Percentiles rank a stretch among this genome's conserved stretches.
These are phyloP conservation scores for Geosmithia flava DNA, from an alignment of 2,329 filamentous ascomycete genomes.

Conservation along the genomic window DNA sequence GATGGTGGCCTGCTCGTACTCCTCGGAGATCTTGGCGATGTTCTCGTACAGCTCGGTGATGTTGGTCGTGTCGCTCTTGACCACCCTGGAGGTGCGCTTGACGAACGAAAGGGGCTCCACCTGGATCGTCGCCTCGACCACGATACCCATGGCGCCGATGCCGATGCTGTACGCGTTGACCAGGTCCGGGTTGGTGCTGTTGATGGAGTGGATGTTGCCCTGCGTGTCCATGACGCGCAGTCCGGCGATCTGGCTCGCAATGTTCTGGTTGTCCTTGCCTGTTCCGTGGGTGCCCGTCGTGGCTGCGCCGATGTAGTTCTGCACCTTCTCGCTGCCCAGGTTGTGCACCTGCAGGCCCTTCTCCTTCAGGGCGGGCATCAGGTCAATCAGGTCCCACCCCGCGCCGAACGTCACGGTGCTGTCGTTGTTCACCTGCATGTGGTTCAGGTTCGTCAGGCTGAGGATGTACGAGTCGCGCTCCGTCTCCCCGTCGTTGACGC, in stretches of 20 bases:
- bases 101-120: background rate
- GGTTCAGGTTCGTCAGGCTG: background rate
- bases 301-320: background rate
- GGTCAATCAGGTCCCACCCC: background rate
- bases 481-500: background rate
- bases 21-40: background rate
- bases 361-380: background rate
- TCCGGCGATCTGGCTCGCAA: background rate
- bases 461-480: background rate
- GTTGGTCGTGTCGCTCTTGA: background rate
- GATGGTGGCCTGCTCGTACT: background rate
- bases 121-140: background rate
- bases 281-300: background rate
- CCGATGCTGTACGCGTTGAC: background rate
- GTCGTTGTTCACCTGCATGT: background rate
- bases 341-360: background rate
- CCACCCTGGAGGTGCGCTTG: background rate
- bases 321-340: background rate
- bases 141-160: background rate
- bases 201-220: background rate
- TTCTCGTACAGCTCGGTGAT: background rate
- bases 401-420: background rate
- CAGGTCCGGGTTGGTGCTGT: background rate
- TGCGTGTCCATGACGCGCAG: background rate
- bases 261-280: background rate